These are phyloP conservation scores for Solanum paucissectum DNA, from an alignment of 257 asterid species.

Conservation along the genomic window DNA sequence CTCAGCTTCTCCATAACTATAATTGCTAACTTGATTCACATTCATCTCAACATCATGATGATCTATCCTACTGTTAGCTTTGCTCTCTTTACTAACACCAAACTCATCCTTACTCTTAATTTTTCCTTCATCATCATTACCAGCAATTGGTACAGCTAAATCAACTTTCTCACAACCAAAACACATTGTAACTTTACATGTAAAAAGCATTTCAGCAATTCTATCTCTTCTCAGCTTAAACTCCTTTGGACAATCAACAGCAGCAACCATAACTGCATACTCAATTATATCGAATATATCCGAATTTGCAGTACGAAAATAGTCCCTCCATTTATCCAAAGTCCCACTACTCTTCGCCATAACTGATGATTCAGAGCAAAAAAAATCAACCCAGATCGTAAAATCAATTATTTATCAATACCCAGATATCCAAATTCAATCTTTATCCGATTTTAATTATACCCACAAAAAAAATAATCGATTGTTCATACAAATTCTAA, in stretches of 20 bases:
- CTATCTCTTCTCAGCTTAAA: conserved; percentile 74
- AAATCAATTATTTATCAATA: conserved; percentile 18
- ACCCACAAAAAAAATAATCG: background rate
- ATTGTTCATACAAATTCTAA: conserved; percentile 1
- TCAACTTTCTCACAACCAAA: conserved; percentile 62
- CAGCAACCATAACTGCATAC: conserved; percentile 71
- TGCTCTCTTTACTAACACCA: conserved; percentile 59
- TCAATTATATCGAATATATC: conserved; percentile 64
- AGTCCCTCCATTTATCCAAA: conserved; percentile 83
- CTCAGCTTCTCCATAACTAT: conserved; percentile 70
- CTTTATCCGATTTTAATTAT: background rate
- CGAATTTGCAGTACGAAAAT: conserved; percentile 59
- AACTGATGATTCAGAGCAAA: conserved; percentile 15
- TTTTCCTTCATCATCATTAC: conserved; percentile 16
- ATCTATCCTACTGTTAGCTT: conserved; percentile 30
- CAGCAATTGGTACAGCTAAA: conserved; percentile 41
- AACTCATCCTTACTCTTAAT: conserved; percentile 26
- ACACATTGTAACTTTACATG: conserved; percentile 63
- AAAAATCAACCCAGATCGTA: conserved; percentile 8
- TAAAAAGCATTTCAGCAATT: conserved; percentile 73
- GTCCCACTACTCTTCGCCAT: conserved; percentile 45
- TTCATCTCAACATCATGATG: conserved; percentile 33
- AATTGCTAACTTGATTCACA: conserved; percentile 32
- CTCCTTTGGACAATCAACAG: conserved; percentile 69
- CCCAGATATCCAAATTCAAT: background rate